Evolutionary conservation across 345 rosid genomes (phyloP).

Genomic region (Acer campestre): DNA sequence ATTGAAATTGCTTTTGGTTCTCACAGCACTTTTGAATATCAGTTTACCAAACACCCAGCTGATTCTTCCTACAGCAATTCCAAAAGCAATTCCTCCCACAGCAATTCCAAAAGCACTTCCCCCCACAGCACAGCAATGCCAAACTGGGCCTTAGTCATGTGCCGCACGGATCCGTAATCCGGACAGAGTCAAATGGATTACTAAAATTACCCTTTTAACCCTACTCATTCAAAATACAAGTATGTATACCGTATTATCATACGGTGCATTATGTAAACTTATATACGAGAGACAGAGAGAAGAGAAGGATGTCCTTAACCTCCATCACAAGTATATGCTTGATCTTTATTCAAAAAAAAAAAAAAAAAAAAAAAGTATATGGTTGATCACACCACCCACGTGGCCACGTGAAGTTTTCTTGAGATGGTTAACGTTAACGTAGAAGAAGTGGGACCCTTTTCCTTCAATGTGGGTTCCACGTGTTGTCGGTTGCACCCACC

Average conservation of each 20-base stretch:
- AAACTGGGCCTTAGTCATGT: not conserved
- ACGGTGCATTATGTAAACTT: not conserved
- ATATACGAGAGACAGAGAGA: not conserved
- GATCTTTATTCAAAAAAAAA: no score
- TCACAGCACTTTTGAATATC: no score
- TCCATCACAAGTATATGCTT: not conserved
- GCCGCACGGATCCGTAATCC: not conserved
- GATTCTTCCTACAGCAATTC: no score
- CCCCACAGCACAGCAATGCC: no score
- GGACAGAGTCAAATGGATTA: not conserved
- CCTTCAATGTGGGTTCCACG: not conserved
- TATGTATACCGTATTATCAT: not conserved
- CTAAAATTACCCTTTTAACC: not conserved
- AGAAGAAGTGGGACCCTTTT: no score
- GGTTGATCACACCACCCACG: not conserved
- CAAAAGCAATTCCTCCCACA: no score
- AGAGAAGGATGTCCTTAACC: not conserved
- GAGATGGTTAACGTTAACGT: not conserved
- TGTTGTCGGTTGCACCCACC: not conserved
- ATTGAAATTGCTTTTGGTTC: no score
- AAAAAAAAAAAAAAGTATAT: no score
- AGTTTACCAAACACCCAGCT: no score
- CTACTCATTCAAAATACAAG: not conserved
- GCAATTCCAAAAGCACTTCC: no score
- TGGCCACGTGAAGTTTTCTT: slow-evolving; percentile 6